phyloP scores from a whole-genome alignment of 2,329 filamentous ascomycete genomes.

The Neopestalotiopsis clavispora region DNA sequence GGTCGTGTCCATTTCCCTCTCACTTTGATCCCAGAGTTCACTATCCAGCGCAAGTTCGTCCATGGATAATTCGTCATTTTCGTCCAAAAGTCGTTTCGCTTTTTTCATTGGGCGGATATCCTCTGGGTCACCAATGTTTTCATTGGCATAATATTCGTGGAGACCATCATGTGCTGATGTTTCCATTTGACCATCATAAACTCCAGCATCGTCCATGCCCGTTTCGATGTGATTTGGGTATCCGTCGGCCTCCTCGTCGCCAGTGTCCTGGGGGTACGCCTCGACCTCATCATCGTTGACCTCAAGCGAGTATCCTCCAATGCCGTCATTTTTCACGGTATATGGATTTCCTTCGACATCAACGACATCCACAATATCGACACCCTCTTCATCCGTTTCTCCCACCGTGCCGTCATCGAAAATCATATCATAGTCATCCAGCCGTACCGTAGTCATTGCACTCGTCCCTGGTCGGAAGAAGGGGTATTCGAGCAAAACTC shows the following conservation, averaged over 20 bases:
- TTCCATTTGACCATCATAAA: neutral
- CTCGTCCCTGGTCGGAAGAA: no score
- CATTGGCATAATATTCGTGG: neutral
- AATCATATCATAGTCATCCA: conserved; percentile 11
- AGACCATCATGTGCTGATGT: neutral
- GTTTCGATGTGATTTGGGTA: neutral
- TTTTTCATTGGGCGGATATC: neutral
- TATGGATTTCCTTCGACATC: neutral
- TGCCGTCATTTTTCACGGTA: neutral
- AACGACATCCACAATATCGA: neutral
- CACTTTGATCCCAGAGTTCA: neutral
- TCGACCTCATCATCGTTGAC: neutral
- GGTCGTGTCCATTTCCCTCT: neutral
- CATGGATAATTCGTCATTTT: neutral
- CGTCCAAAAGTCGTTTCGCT: neutral
- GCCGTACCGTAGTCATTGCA: conserved; percentile 5
- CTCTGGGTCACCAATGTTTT: neutral
- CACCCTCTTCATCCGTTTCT: neutral
- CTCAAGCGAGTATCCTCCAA: neutral
- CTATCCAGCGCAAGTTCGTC: neutral
- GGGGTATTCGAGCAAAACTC: neutral
- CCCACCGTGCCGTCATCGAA: neutral
- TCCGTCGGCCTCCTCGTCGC: neutral
- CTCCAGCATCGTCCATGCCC: neutral
- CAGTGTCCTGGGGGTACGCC: neutral